These are phyloP conservation scores for Metarhizium humberi DNA, from an alignment of 2,329 filamentous ascomycete species.

Conservation along the genomic window DNA sequence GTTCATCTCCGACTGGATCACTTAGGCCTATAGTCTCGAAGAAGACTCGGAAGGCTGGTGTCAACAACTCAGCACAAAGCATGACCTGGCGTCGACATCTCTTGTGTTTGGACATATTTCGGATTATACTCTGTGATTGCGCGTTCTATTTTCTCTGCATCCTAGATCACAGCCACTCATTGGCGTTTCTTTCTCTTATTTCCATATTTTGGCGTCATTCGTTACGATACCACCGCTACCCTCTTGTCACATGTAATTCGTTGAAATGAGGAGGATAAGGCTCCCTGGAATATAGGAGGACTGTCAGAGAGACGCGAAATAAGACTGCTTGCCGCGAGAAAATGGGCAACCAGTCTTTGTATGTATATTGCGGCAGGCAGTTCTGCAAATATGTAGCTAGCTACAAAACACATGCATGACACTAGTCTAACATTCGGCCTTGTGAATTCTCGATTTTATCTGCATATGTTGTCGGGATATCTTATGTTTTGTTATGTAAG, in stretches of 20 bases:
- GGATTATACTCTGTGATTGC: conserved; percentile 19
- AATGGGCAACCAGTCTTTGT: not conserved
- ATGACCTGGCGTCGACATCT: conserved; percentile 19
- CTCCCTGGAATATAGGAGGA: not conserved
- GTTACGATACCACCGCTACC: conserved; percentile 14
- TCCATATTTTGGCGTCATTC: conserved; percentile 8
- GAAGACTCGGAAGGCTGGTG: not conserved
- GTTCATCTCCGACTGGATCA: not conserved
- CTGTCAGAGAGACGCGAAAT: not conserved
- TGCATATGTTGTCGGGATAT: too few species aligned
- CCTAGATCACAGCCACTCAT: conserved; percentile 23
- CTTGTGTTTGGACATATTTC: conserved; percentile 21
- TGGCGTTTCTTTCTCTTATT: conserved; percentile 15
- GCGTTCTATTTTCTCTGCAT: conserved; percentile 21
- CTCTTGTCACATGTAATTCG: not conserved
- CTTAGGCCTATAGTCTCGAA: not conserved
- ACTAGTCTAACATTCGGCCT: not conserved
- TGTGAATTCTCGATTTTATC: not conserved
- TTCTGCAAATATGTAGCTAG: conserved; percentile 6
- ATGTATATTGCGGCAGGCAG: not conserved
- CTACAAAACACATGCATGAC: conserved; percentile 2
- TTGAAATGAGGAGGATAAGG: conserved; percentile 1
- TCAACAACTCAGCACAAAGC: conserved; percentile 9
- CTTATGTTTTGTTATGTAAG: too few species aligned
- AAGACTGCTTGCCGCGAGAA: not conserved